Percentiles rank a stretch among this genome's conserved stretches.
Conservation (phyloP, 495 filamentous ascomycete species). For the Penicillium egyptiacum region DNA sequence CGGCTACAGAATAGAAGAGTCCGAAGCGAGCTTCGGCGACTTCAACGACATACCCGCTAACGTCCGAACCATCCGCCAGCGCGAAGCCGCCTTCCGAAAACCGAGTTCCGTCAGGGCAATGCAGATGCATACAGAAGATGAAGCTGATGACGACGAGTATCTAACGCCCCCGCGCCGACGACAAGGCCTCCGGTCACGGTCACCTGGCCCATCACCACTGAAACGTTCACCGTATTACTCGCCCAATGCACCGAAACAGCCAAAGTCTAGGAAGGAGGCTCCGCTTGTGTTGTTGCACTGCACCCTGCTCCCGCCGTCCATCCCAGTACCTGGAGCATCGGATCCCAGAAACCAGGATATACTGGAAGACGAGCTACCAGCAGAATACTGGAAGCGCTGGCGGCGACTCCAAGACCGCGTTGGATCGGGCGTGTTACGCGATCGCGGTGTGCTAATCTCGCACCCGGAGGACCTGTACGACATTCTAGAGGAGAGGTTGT, state of each 20-base stretch:
- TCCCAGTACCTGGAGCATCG: conserved; percentile 59
- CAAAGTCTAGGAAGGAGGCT: conserved; percentile 59
- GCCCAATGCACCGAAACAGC: conserved; percentile 49
- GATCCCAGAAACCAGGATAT: conserved; percentile 47
- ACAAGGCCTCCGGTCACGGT: conserved; percentile 38
- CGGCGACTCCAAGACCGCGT: conserved; percentile 72
- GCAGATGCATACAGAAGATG: conserved; percentile 66
- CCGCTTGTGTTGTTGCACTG: conserved; percentile 89
- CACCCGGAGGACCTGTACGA: conserved; percentile 92
- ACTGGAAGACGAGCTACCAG: conserved; percentile 57
- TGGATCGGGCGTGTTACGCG: conserved; percentile 67
- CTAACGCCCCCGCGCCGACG: conserved; percentile 39
- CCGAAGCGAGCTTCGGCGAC: conserved; percentile 24
- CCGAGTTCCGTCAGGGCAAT: conserved; percentile 74
- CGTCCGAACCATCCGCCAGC: conserved; percentile 36
- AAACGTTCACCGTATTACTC: conserved; percentile 48
- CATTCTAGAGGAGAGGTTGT: conserved; percentile 84
- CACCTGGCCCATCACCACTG: conserved; percentile 35
- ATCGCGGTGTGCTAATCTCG: conserved; percentile 80
- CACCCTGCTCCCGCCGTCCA: conserved; percentile 71
- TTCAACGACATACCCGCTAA: conserved; percentile 21
- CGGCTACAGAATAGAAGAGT: conserved; percentile 29
- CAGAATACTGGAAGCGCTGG: conserved; percentile 67
- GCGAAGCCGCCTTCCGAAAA: conserved; percentile 59
- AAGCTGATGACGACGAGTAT: conserved; percentile 42